phyloP scores from a whole-genome alignment of 306 rosid species.

The Glycine tomentella region DNA sequence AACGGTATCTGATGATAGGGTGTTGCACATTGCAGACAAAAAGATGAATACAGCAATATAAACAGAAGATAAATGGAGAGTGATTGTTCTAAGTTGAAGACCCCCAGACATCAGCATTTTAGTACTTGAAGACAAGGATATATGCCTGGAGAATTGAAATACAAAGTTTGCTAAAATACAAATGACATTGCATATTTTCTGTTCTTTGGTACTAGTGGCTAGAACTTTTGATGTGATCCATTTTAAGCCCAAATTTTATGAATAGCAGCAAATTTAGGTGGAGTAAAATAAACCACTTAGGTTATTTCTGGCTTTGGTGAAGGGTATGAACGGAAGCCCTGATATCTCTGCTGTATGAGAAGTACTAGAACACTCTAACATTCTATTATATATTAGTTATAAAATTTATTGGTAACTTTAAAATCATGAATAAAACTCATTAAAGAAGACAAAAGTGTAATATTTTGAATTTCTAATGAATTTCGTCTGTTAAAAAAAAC shows the following conservation, averaged over 20 bases:
- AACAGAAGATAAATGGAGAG: too few relatives aligned
- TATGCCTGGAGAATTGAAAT: too few relatives aligned
- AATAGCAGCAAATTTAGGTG: not conserved
- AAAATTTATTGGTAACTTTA: too few relatives aligned
- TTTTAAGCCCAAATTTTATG: not conserved
- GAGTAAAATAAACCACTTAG: not conserved
- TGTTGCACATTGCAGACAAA: not conserved
- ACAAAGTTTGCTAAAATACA: not conserved
- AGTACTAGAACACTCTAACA: too few relatives aligned
- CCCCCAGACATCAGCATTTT: not conserved
- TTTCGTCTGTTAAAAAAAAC: not conserved
- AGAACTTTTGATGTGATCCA: not conserved
- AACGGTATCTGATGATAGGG: not conserved
- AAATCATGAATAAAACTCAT: too few relatives aligned
- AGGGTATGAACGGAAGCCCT: not conserved
- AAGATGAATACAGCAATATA: too few relatives aligned
- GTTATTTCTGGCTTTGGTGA: not conserved
- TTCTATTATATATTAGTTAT: too few relatives aligned
- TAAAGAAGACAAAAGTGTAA: too few relatives aligned
- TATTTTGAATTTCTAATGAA: too few relatives aligned
- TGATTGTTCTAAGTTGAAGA: not conserved
- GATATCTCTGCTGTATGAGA: not conserved
- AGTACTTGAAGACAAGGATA: too few relatives aligned
- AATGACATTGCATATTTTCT: constrained; percentile 19
- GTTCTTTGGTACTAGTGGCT: not conserved